These are phyloP conservation scores for Parietaria judaica DNA, from an alignment of 306 rosid genomes.

Conservation along the genomic window DNA sequence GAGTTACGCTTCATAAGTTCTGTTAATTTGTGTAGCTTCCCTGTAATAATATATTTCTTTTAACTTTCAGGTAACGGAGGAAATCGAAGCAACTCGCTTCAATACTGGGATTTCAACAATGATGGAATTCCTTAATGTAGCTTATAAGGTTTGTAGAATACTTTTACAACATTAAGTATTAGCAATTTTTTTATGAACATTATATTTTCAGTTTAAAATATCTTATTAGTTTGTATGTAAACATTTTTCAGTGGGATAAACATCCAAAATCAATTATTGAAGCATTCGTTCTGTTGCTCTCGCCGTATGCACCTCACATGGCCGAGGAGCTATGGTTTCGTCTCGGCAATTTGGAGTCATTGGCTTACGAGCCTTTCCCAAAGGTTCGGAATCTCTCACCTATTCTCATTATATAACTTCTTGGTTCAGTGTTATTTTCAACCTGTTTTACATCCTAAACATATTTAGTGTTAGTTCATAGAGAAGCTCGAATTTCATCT, in stretches of 20 bases:
- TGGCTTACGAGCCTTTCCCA: slow-evolving; percentile 73
- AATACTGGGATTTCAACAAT: slow-evolving; percentile 97
- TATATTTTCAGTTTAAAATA: slow-evolving; percentile 6
- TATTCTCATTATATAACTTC: slow-evolving; percentile 5
- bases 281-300: slow-evolving; percentile 78
- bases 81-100: slow-evolving; percentile 85
- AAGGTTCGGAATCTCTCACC: slow-evolving; percentile 35
- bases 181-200: background rate
- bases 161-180: background rate
- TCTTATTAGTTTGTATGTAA: slow-evolving; percentile 6
- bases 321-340: slow-evolving; percentile 96
- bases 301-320: slow-evolving; percentile 93
- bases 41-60: slow-evolving; percentile 14
- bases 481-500: slow-evolving; percentile 4
- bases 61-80: slow-evolving; percentile 76
- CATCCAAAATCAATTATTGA: slow-evolving; percentile 65
- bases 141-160: slow-evolving; percentile 53
- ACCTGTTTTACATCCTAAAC: background rate
- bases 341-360: slow-evolving; percentile 67
- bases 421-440: slow-evolving; percentile 8
- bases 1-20: too few relatives aligned
- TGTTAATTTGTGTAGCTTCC: background rate
- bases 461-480: background rate
- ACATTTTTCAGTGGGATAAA: slow-evolving; percentile 74
- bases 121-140: slow-evolving; percentile 93